Conservation (phyloP, 1,284 basidiomycete genomes). For the Stereum hirsutum region DNA sequence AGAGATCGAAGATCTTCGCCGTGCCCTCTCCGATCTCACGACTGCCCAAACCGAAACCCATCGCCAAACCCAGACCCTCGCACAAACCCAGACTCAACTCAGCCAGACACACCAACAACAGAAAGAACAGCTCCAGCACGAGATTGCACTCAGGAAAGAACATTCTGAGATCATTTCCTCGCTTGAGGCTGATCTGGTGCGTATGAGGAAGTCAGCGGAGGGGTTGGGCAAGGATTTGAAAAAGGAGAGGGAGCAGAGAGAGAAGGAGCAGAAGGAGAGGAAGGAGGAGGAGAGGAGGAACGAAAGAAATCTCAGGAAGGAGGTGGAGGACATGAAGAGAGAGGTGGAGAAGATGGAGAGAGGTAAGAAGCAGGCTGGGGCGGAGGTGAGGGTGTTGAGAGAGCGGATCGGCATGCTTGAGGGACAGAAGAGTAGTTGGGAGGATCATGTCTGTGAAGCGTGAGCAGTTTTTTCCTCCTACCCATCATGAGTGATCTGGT, state of each 20-base stretch:
- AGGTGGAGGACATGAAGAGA: constrained; percentile 37
- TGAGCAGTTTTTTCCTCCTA: constrained; percentile 12
- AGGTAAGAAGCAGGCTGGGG: constrained; percentile 52
- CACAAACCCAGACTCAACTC: constrained; percentile 49
- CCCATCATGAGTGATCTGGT: neutral
- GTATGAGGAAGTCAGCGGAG: constrained; percentile 66
- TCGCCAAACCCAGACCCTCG: constrained; percentile 50
- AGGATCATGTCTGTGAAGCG: constrained; percentile 48
- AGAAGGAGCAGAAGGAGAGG: constrained; percentile 23
- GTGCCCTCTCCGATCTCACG: constrained; percentile 50
- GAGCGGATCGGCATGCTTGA: constrained; percentile 50
- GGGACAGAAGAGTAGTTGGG: constrained; percentile 38
- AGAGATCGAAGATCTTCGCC: constrained; percentile 67
- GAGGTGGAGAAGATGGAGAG: constrained; percentile 45
- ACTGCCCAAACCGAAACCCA: constrained; percentile 59
- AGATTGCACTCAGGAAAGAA: too few species aligned
- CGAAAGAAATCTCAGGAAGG: too few species aligned
- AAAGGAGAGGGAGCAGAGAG: constrained; percentile 39
- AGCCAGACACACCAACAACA: constrained; percentile 34
- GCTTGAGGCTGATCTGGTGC: constrained; percentile 61
- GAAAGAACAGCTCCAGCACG: constrained; percentile 22
- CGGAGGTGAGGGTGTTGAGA: constrained; percentile 54
- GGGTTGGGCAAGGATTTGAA: constrained; percentile 69
- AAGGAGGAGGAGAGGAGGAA: constrained; percentile 28
- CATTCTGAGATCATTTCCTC: too few species aligned